Percentiles rank a stretch among this genome's conserved stretches.
phyloP scores from a whole-genome alignment of 2,329 filamentous ascomycete genomes.

The Fusarium incarnatum region DNA sequence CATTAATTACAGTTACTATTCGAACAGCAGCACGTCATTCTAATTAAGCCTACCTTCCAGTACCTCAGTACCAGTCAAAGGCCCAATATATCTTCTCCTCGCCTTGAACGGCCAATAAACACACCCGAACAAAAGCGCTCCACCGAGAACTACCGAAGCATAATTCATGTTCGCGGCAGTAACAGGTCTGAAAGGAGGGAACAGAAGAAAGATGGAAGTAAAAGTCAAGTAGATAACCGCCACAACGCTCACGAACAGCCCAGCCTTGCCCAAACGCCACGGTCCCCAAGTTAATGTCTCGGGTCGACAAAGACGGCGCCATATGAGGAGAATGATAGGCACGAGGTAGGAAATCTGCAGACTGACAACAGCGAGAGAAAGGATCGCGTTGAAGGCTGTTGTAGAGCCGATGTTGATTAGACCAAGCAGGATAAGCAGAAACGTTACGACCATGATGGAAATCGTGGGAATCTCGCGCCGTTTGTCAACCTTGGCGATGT shows the following conservation, averaged over 20 bases:
- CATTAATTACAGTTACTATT: no score
- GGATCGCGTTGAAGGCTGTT: constrained; percentile 38
- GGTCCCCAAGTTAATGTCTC: constrained; percentile 29
- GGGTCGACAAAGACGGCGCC: constrained; percentile 23
- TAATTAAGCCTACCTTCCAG: background rate
- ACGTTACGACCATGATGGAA: constrained; percentile 5
- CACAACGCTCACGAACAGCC: constrained; percentile 22
- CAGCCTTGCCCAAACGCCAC: constrained; percentile 25
- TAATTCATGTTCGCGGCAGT: constrained; percentile 38
- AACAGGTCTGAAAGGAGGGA: constrained; percentile 31
- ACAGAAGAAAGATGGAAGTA: constrained; percentile 28
- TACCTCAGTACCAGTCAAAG: background rate
- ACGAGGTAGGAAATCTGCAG: constrained; percentile 32
- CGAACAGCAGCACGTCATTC: no score
- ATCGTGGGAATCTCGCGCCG: constrained; percentile 20
- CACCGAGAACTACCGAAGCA: constrained; percentile 25
- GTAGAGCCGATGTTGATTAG: constrained; percentile 42
- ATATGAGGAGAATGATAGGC: constrained; percentile 25
- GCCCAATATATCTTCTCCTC: constrained; percentile 27
- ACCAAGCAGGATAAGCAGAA: constrained; percentile 29
- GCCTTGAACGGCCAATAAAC: constrained; percentile 34
- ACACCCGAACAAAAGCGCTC: constrained; percentile 25
- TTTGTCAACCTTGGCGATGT: constrained; percentile 21
- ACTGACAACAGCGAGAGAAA: constrained; percentile 30
- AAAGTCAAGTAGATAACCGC: constrained; percentile 22